Percentiles rank a stretch among this genome's conserved stretches.
Evolutionary conservation across 2,329 filamentous ascomycete species (phyloP).

Genomic region (Fusarium tricinctum): DNA sequence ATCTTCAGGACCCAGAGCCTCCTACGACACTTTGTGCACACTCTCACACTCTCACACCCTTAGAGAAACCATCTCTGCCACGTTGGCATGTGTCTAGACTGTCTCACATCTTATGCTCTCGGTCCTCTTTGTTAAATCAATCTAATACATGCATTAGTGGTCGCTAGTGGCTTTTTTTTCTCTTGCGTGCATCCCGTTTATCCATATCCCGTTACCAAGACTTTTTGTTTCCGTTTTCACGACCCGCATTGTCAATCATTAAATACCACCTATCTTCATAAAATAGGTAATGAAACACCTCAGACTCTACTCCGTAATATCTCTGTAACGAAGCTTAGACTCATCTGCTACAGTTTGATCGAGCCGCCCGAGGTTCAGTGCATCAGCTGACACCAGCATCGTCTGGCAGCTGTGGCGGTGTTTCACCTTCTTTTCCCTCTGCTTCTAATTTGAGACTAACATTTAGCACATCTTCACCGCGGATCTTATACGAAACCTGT

Average conservation of each 20-base stretch:
- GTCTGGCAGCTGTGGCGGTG: slow-evolving; percentile 39
- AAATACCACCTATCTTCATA: background rate
- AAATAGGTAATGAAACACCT: background rate
- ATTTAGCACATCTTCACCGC: slow-evolving; percentile 14
- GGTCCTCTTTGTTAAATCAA: slow-evolving; percentile 30
- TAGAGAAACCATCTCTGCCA: slow-evolving; percentile 18
- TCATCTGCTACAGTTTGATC: slow-evolving; percentile 12
- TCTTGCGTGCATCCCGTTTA: slow-evolving; percentile 13
- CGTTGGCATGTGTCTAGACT: slow-evolving; percentile 38
- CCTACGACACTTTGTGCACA: slow-evolving; percentile 14
- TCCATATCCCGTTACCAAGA: background rate
- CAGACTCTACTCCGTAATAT: background rate
- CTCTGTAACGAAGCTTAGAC: background rate
- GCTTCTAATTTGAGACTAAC: slow-evolving; percentile 43
- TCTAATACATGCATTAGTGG: slow-evolving; percentile 25
- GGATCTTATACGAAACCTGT: slow-evolving; percentile 24
- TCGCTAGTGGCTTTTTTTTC: slow-evolving; percentile 23
- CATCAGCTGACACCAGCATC: slow-evolving; percentile 33
- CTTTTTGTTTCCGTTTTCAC: slow-evolving; percentile 11
- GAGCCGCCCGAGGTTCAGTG: slow-evolving; percentile 5
- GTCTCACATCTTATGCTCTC: slow-evolving; percentile 38
- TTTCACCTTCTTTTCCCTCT: slow-evolving; percentile 19
- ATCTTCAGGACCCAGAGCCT: slow-evolving; percentile 23
- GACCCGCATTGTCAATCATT: background rate
- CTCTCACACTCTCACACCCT: too few species aligned